These are phyloP conservation scores for Penicillium sp. DNA, from an alignment of 2,329 filamentous ascomycete species.

Conservation along the genomic window DNA sequence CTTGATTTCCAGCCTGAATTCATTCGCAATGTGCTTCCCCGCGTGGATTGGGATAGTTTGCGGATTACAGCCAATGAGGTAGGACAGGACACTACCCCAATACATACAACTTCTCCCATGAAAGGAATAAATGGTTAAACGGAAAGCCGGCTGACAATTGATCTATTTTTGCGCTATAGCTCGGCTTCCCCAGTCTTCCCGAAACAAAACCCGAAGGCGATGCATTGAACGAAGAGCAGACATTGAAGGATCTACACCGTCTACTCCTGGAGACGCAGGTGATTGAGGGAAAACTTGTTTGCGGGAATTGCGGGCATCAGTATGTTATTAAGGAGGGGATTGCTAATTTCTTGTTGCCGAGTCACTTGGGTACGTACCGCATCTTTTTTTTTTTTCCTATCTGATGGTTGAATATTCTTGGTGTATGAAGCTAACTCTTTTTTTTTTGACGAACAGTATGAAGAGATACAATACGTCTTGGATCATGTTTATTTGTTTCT, in stretches of 20 bases:
- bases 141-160: neutral
- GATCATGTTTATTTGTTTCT: neutral
- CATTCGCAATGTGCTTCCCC: constrained; percentile 79
- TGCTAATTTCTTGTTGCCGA: constrained; percentile 91
- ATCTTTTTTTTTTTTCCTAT: neutral
- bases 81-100: neutral
- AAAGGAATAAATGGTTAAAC: too few species aligned
- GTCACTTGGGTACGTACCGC: constrained; percentile 67
- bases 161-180: constrained; percentile 52
- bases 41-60: constrained; percentile 86
- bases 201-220: constrained; percentile 65
- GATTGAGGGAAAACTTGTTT: constrained; percentile 83
- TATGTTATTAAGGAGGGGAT: constrained; percentile 95
- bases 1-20: constrained; percentile 80
- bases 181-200: constrained; percentile 77
- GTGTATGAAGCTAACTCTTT: neutral
- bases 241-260: constrained; percentile 75
- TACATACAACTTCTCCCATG: neutral
- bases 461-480: neutral
- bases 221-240: constrained; percentile 67
- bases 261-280: constrained; percentile 89
- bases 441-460: neutral
- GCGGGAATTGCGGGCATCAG: constrained; percentile 88
- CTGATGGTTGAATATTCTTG: neutral
- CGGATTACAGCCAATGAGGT: constrained; percentile 71